phyloP scores from a whole-genome alignment of 2,329 filamentous ascomycete species.

The Sphaerostilbella broomeana region DNA sequence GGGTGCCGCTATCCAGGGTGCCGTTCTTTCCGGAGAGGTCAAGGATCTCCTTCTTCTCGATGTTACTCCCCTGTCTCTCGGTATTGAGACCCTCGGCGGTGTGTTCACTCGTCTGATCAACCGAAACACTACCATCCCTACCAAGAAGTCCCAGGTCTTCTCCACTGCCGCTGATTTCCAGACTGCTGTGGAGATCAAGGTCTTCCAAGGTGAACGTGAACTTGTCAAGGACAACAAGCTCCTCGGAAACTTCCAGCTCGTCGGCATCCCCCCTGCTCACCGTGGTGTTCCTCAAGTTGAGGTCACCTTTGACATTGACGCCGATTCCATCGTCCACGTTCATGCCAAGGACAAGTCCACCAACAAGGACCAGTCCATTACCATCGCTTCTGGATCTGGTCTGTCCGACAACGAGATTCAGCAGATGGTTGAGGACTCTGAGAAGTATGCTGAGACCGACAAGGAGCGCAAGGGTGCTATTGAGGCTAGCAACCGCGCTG shows the following conservation, averaged over 20 bases:
- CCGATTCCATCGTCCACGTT: conserved; percentile 95
- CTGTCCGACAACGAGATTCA: conserved; percentile 92
- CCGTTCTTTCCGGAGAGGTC: conserved; percentile 91
- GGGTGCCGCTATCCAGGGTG: conserved; percentile 94
- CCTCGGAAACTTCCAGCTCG: conserved; percentile 98
- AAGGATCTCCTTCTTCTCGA: conserved; percentile 93
- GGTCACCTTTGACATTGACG: conserved; percentile 98
- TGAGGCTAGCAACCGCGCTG: conserved; percentile 93
- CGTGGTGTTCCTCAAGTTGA: conserved; percentile 94
- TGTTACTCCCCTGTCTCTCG: conserved; percentile 90
- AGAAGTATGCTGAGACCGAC: conserved; percentile 90
- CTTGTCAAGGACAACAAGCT: conserved; percentile 98
- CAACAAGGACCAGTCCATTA: conserved; percentile 99
- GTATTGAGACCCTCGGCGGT: conserved; percentile 97
- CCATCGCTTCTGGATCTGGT: conserved; percentile 95
- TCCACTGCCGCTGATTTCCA: conserved; percentile 97
- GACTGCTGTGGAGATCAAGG: conserved; percentile 98
- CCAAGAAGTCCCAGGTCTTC: conserved; percentile 98
- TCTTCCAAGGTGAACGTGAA: conserved; percentile 99
- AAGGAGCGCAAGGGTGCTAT: conserved; percentile 96
- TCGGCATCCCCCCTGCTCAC: conserved; percentile 92
- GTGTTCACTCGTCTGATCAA: conserved; percentile 98
- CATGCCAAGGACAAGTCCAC: conserved; percentile 99
- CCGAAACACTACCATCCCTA: conserved; percentile 98
- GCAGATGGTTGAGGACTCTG: conserved; percentile 95